Evolutionary conservation across 768 basidiomycete species (phyloP).

Genomic region (Termitomyces sp.): DNA sequence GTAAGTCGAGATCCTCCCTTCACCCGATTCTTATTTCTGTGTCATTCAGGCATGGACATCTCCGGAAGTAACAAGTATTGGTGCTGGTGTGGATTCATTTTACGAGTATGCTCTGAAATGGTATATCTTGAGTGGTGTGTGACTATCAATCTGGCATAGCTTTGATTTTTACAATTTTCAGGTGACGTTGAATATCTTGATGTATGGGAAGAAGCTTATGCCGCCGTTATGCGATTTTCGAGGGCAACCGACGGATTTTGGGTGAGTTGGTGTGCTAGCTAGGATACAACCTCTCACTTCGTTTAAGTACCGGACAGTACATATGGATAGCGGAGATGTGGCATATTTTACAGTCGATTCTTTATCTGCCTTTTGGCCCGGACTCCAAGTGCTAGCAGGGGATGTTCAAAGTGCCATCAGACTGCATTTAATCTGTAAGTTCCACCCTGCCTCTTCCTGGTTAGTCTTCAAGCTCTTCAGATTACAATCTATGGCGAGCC

Average conservation of each 20-base stretch:
- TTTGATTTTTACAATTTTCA: slow-evolving; percentile 17
- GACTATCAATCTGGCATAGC: background rate
- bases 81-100: slow-evolving; percentile 95
- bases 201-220: slow-evolving; percentile 82
- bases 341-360: slow-evolving; percentile 87
- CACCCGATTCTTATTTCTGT: background rate
- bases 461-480: slow-evolving; percentile 30
- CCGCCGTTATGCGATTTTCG: slow-evolving; percentile 81
- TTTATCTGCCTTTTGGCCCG: slow-evolving; percentile 96
- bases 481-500: slow-evolving; percentile 91
- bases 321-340: slow-evolving; percentile 73
- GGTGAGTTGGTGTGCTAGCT: slow-evolving; percentile 41
- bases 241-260: slow-evolving; percentile 84
- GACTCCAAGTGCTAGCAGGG: slow-evolving; percentile 82
- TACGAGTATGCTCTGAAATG: slow-evolving; percentile 94
- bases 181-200: slow-evolving; percentile 80
- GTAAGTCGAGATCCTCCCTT: slow-evolving; percentile 21
- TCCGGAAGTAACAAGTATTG: slow-evolving; percentile 78
- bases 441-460: background rate
- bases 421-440: slow-evolving; percentile 82
- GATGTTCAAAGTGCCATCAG: slow-evolving; percentile 90
- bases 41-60: slow-evolving; percentile 60
- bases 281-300: background rate
- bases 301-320: slow-evolving; percentile 82
- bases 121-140: slow-evolving; percentile 78